Evolutionary conservation across 2,329 filamentous ascomycete species (phyloP), one percentile per base, ranked within the genome.

Genomic region (Hymenoscyphus albidus): DNA sequence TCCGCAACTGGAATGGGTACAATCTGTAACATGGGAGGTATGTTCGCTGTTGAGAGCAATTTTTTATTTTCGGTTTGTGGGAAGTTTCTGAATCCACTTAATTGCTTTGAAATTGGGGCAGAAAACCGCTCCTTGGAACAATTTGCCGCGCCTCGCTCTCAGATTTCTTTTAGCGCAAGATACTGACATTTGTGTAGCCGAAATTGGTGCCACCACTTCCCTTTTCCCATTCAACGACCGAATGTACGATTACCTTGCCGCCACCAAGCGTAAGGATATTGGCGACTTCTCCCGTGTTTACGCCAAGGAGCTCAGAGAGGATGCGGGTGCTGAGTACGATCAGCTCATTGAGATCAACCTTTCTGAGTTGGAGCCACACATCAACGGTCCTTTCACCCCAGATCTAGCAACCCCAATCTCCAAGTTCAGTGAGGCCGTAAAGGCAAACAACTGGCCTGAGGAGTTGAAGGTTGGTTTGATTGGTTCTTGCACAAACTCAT

Each of bases 371-470:
- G 95, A 99, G 84, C 95, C 95, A 71, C 92, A 98, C 78, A 93
- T 99, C 83, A 99, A 99, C 83, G 95, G 95, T 71, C 95, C 95
- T 70, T 98, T 98, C 87, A 99, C 95, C 35, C 95, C 95, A 67
- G 95, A 99, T 87, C 85, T 99, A 81, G 93, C 93, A 63, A 98
- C 95, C 7, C 95, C 95, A 61, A 96, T 99, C 78, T 97, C 92
- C 81, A 95, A 97, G 83, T 97, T 98, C 83, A 92, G 91, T 80
- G 89, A 96, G 76, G 92, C 92, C 71, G 94, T 94, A 75, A 93
- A 96, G 83, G 88, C 89, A 75, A 97, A 99, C 83, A 87, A 89
- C 79, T 99, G 95, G 95, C 95, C 95, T 22, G 89, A 95, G 80
- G 93, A 97, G 77, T 85, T 99, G 75, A 97, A 97, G 83, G 95